Evolutionary conservation across 2,329 filamentous ascomycete genomes (phyloP).

Genomic region (Cylindrodendrum hubeiense): DNA sequence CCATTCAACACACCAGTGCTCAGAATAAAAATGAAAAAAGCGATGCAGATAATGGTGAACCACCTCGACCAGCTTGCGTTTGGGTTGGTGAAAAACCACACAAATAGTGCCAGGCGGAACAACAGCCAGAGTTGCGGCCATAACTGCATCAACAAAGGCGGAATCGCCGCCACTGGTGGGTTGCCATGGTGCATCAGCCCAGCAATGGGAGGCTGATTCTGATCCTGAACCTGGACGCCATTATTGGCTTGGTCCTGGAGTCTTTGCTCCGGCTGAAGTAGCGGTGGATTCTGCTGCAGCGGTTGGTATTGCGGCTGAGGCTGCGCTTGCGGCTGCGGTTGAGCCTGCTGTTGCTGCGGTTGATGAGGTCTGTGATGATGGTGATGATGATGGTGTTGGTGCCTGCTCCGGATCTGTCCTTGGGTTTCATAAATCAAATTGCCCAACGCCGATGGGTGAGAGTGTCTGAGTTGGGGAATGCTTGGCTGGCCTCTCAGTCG

Average conservation of each 20-base stretch:
- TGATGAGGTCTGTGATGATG: slow-evolving; percentile 37
- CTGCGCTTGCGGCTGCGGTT: slow-evolving; percentile 25
- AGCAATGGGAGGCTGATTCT: slow-evolving; percentile 37
- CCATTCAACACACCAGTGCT: slow-evolving; percentile 71
- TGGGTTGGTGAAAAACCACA: slow-evolving; percentile 74
- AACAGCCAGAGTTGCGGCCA: slow-evolving; percentile 74
- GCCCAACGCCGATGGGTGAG: slow-evolving; percentile 26
- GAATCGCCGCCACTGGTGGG: slow-evolving; percentile 49
- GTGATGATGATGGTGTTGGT: slow-evolving; percentile 44
- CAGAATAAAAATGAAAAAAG: slow-evolving; percentile 67
- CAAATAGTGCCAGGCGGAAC: slow-evolving; percentile 68
- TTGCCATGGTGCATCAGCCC: slow-evolving; percentile 54
- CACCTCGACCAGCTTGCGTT: slow-evolving; percentile 70
- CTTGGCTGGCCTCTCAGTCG: slow-evolving; percentile 46
- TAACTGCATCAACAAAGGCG: slow-evolving; percentile 52
- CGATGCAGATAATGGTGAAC: slow-evolving; percentile 66
- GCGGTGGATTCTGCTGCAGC: slow-evolving; percentile 21
- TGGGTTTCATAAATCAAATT: slow-evolving; percentile 33
- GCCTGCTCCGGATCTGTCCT: slow-evolving; percentile 35
- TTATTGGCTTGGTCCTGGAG: slow-evolving; percentile 34
- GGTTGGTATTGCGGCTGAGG: slow-evolving; percentile 29
- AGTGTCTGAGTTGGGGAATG: slow-evolving; percentile 44
- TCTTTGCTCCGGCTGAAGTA: slow-evolving; percentile 42
- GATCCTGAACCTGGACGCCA: slow-evolving; percentile 31
- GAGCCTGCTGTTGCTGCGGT: slow-evolving; percentile 30